These are phyloP conservation scores for Camelina laxa DNA, from an alignment of 345 rosid species.

Conservation along the genomic window DNA sequence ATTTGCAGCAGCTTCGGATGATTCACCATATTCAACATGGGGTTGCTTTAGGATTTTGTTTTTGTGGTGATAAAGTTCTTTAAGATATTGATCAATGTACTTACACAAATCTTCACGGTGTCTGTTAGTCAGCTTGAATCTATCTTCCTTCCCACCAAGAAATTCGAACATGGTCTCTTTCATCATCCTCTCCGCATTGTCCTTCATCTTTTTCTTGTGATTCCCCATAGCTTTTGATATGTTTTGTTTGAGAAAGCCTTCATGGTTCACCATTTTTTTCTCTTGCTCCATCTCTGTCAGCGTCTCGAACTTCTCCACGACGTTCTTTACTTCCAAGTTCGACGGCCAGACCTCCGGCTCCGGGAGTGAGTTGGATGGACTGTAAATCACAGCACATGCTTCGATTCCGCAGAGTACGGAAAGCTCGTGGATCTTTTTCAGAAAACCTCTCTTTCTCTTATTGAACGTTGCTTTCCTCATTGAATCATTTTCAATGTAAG, in stretches of 20 bases:
- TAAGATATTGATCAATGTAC: slow-evolving; percentile 21
- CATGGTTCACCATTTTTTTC: slow-evolving; percentile 47
- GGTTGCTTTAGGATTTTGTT: no score
- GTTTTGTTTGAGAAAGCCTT: slow-evolving; percentile 41
- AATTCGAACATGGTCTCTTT: slow-evolving; percentile 22
- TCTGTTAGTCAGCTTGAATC: background rate
- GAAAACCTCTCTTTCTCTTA: slow-evolving; percentile 47
- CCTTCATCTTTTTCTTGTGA: slow-evolving; percentile 26
- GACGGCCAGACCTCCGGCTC: slow-evolving; percentile 52
- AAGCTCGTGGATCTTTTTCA: slow-evolving; percentile 46
- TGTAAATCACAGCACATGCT: slow-evolving; percentile 43
- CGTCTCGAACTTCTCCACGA: slow-evolving; percentile 30
- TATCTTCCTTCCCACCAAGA: slow-evolving; percentile 3
- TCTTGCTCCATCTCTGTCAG: slow-evolving; percentile 31
- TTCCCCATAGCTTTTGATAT: slow-evolving; percentile 23
- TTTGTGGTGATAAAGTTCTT: slow-evolving; percentile 14
- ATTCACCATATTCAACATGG: slow-evolving; percentile 4
- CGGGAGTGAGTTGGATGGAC: slow-evolving; percentile 36
- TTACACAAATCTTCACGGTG: slow-evolving; percentile 7
- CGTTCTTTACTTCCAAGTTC: background rate
- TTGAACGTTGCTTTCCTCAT: slow-evolving; percentile 46
- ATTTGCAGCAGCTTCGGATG: slow-evolving; percentile 29
- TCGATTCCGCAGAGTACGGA: slow-evolving; percentile 45
- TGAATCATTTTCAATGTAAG: slow-evolving; percentile 45
- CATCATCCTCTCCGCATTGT: slow-evolving; percentile 28